These are phyloP conservation scores for Thuja plicata DNA, from an alignment of 83 land plant species.

Conservation along the genomic window DNA sequence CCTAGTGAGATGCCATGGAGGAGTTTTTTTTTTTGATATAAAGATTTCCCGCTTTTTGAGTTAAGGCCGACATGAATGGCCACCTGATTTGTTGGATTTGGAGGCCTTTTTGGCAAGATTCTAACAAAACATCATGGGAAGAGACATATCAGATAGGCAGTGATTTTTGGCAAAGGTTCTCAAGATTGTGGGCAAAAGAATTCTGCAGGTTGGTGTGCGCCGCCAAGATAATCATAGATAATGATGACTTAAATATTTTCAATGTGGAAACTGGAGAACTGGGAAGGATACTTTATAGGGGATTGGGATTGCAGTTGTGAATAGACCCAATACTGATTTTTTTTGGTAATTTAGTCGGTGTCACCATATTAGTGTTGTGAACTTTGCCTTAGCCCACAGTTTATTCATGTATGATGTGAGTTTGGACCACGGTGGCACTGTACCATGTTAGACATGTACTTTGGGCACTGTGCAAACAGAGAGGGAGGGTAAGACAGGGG, in stretches of 20 bases:
- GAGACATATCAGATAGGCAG: not conserved
- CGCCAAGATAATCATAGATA: not conserved
- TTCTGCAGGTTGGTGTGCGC: not conserved
- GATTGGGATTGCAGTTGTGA: not conserved
- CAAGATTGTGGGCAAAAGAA: not conserved
- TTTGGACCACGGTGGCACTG: not conserved
- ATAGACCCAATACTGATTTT: not conserved
- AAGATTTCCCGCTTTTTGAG: not conserved
- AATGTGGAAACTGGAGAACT: not conserved
- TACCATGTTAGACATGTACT: not conserved
- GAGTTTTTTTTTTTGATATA: not conserved
- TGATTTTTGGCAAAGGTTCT: not conserved
- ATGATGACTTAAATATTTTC: not conserved
- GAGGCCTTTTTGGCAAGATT: slow-evolving; percentile 6
- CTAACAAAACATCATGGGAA: not conserved
- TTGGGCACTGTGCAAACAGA: not conserved
- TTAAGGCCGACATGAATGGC: not conserved
- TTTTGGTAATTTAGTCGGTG: not conserved
- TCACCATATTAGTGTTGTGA: not conserved
- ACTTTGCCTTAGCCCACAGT: not conserved
- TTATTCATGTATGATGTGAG: not conserved
- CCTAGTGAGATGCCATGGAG: not conserved
- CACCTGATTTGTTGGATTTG: not conserved
- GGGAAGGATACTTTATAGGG: slow-evolving; percentile 1
- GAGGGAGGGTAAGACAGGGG: not conserved